phyloP scores from a whole-genome alignment of 495 filamentous ascomycete genomes.

The Neurospora sublineolata region DNA sequence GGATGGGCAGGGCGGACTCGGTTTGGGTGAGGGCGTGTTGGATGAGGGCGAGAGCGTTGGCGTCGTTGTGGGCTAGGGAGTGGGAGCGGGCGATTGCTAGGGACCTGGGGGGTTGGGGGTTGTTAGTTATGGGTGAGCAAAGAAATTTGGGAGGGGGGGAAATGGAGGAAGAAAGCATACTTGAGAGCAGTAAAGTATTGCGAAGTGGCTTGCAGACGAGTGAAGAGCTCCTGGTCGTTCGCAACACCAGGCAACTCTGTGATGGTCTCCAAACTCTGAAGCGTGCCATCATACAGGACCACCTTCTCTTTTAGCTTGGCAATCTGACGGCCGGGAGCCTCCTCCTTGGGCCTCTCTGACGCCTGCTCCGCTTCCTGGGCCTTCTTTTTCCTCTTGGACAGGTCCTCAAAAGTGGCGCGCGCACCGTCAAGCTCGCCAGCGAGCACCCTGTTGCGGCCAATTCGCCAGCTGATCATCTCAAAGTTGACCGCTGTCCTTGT shows the following conservation, averaged over 20 bases:
- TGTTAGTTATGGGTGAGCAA: conserved; percentile 4
- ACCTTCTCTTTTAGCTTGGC: conserved; percentile 76
- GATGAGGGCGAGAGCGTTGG: conserved; percentile 76
- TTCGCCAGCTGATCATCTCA: conserved; percentile 83
- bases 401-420: conserved; percentile 38
- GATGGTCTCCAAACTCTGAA: conserved; percentile 81
- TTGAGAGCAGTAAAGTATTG: conserved; percentile 82
- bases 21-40: conserved; percentile 53
- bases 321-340: conserved; percentile 53
- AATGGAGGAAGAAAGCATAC: conserved; percentile 32
- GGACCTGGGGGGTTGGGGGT: conserved; percentile 42
- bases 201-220: conserved; percentile 64
- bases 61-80: conserved; percentile 55
- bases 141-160: background rate
- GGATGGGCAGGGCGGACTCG: conserved; percentile 25
- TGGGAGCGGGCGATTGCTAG: conserved; percentile 80
- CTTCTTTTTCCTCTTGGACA: conserved; percentile 31
- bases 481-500: conserved; percentile 90
- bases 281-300: conserved; percentile 82
- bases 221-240: conserved; percentile 65
- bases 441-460: conserved; percentile 83
- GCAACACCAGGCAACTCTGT: conserved; percentile 83
- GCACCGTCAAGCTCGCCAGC: conserved; percentile 70
- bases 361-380: conserved; percentile 28
- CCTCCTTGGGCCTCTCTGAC: conserved; percentile 39